Conservation (phyloP, 768 basidiomycete genomes). For the Leccinum subgranulosum region DNA sequence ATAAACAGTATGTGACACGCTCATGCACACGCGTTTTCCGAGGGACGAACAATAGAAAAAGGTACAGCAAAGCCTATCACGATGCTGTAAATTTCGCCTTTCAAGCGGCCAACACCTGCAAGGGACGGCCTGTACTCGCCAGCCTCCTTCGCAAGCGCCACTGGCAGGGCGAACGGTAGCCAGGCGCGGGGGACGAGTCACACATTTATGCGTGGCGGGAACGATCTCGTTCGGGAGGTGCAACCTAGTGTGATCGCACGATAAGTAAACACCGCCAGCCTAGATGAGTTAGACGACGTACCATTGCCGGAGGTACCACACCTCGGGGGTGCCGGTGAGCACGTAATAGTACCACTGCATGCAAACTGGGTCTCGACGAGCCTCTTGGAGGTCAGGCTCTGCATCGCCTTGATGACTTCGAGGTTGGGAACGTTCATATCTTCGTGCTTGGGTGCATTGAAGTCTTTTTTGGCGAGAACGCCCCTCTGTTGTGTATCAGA, state of each 20-base stretch:
- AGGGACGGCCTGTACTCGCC: constrained; percentile 89
- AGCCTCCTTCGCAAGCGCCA: constrained; percentile 81
- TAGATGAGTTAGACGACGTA: constrained; percentile 20
- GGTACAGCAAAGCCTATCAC: background rate
- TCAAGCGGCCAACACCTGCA: constrained; percentile 83
- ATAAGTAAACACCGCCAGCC: background rate
- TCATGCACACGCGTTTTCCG: constrained; percentile 17
- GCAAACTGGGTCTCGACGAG: constrained; percentile 96
- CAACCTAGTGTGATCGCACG: constrained; percentile 49
- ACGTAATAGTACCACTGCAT: constrained; percentile 99
- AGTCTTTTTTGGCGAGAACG: constrained; percentile 99
- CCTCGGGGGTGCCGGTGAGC: constrained; percentile 94
- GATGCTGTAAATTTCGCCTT: background rate
- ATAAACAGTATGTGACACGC: constrained; percentile 10
- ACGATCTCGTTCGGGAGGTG: constrained; percentile 96
- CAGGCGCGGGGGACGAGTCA: constrained; percentile 81
- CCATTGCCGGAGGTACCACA: constrained; percentile 92
- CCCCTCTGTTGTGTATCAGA: no score
- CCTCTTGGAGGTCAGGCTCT: constrained; percentile 70
- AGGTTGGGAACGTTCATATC: constrained; percentile 75
- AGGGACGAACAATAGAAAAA: background rate
- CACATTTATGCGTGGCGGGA: constrained; percentile 94
- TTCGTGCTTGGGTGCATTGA: constrained; percentile 95
- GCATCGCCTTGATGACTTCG: constrained; percentile 68
- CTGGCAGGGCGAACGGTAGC: constrained; percentile 64